Conservation (phyloP, 1,139 yeast species). For the Hanseniaspora gamundiae region DNA sequence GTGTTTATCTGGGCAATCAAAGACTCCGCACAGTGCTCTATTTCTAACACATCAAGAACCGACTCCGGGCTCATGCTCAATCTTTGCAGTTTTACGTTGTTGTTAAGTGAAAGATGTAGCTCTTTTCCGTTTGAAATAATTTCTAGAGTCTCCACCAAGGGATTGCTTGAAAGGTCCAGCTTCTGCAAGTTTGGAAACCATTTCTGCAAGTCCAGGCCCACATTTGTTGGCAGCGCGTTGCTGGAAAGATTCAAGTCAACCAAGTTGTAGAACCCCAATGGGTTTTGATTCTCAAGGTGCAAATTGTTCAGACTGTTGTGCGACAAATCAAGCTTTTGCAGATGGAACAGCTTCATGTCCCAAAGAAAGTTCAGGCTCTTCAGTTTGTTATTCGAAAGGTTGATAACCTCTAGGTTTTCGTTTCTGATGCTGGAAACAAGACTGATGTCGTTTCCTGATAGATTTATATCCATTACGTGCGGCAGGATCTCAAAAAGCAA, state of each 20-base stretch:
- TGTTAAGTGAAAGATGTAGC: not conserved
- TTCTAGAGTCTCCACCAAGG: not conserved
- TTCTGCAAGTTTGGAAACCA: not conserved
- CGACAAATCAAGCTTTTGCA: constrained; percentile 13
- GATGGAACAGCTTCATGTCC: not conserved
- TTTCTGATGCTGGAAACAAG: not conserved
- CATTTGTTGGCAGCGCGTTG: no score
- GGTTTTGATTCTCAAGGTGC: no score
- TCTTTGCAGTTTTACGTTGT: not conserved
- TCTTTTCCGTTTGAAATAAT: not conserved
- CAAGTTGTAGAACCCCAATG: no score
- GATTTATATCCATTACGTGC: not conserved
- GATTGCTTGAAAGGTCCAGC: not conserved
- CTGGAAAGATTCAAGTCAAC: no score
- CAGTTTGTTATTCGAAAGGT: constrained; percentile 14
- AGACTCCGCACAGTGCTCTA: not conserved
- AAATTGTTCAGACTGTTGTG: constrained; percentile 12
- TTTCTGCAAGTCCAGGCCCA: not conserved
- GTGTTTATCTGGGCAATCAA: not conserved
- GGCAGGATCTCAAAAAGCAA: not conserved
- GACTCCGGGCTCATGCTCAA: not conserved
- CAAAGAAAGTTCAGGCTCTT: constrained; percentile 3
- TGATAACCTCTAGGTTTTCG: constrained; percentile 15
- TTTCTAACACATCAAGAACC: not conserved
- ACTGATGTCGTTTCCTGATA: not conserved